phyloP scores from a whole-genome alignment of 495 filamentous ascomycete genomes.

The Viridothelium virens region DNA sequence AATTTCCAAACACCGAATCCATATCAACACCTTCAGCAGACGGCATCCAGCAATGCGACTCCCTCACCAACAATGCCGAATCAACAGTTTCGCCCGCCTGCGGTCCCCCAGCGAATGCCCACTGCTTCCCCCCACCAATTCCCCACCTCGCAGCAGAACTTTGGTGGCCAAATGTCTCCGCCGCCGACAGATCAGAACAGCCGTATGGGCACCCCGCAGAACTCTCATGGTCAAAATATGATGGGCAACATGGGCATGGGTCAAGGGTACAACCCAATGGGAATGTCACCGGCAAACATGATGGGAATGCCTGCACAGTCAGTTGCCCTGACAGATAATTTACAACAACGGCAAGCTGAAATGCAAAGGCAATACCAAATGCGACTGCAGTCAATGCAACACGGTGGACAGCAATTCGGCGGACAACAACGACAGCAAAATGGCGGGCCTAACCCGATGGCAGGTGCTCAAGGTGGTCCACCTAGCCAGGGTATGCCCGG shows the following conservation, averaged over 20 bases:
- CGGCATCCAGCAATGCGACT: conserved; percentile 70
- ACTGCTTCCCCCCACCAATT: conserved; percentile 90
- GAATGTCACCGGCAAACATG: conserved; percentile 40
- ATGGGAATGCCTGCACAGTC: conserved; percentile 18
- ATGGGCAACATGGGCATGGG: conserved; percentile 32
- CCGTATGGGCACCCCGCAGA: conserved; percentile 68
- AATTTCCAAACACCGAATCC: conserved; percentile 53
- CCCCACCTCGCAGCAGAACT: conserved; percentile 50
- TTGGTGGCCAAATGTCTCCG: conserved; percentile 69
- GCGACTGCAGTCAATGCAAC: conserved; percentile 54
- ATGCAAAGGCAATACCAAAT: conserved; percentile 36
- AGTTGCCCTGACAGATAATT: conserved; percentile 36
- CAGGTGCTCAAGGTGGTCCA: conserved; percentile 40
- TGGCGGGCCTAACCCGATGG: conserved; percentile 45
- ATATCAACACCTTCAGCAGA: conserved; percentile 77
- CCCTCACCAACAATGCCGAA: conserved; percentile 80
- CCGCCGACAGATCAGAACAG: conserved; percentile 63
- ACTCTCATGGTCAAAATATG: conserved; percentile 48
- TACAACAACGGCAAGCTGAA: conserved; percentile 34
- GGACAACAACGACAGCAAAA: conserved; percentile 33
- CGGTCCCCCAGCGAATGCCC: conserved; percentile 63
- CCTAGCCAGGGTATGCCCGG: conserved; percentile 33
- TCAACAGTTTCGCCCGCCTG: conserved; percentile 58
- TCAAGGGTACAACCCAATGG: conserved; percentile 42
- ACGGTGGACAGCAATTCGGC: conserved; percentile 30